These are phyloP conservation scores for Eimeria falciformis DNA, from an alignment of 169 alveolate species.

Conservation along the genomic window DNA sequence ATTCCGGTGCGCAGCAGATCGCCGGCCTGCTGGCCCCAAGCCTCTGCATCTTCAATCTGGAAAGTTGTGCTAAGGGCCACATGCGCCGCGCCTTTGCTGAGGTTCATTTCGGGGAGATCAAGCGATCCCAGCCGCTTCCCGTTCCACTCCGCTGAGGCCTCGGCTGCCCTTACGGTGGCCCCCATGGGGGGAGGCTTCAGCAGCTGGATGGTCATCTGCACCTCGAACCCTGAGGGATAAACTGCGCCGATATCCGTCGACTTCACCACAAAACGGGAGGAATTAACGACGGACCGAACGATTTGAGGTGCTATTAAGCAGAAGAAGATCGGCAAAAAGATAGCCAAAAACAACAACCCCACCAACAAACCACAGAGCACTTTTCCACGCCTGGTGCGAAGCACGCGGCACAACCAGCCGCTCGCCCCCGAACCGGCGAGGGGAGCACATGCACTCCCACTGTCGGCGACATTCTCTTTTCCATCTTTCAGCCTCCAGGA, in stretches of 20 bases:
- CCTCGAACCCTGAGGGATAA: neutral
- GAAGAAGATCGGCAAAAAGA: neutral
- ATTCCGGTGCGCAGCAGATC: neutral
- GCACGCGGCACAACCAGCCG: too few relatives aligned
- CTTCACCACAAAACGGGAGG: neutral
- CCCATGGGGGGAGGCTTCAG: slow-evolving; percentile 14
- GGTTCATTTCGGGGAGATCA: neutral
- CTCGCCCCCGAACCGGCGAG: too few relatives aligned
- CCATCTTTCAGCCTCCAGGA: too few relatives aligned
- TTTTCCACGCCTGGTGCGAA: neutral
- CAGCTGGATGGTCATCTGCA: neutral
- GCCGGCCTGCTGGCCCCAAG: neutral
- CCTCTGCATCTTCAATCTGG: neutral
- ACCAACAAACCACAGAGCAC: neutral
- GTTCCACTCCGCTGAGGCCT: neutral
- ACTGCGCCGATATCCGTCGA: slow-evolving; percentile 4
- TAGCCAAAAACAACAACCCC: slow-evolving; percentile 8
- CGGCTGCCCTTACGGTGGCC: slow-evolving; percentile 5
- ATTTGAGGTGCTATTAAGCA: slow-evolving; percentile 16
- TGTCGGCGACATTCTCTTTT: too few relatives aligned
- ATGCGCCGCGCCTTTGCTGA: neutral
- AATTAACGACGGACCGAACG: neutral
- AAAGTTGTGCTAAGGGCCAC: slow-evolving; percentile 4
- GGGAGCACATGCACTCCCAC: too few relatives aligned
- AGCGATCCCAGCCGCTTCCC: slow-evolving; percentile 25